Conservation (phyloP, 2,329 filamentous ascomycete species). For the Cladosporium austrohemisphaericum region DNA sequence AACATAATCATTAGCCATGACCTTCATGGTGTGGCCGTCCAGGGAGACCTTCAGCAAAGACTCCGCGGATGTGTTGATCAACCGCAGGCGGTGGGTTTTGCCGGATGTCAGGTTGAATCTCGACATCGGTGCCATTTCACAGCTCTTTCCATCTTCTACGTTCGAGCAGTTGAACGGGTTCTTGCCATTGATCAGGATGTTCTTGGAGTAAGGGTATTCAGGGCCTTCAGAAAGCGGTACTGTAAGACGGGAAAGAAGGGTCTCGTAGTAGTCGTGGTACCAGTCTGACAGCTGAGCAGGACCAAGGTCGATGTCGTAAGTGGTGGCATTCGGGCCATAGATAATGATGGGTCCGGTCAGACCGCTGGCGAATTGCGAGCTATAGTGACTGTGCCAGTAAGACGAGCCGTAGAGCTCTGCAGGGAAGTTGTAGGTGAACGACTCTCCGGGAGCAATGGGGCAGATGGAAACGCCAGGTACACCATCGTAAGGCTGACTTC, state of each 20-base stretch:
- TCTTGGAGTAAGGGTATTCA: conserved; percentile 24
- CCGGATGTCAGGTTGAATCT: conserved; percentile 40
- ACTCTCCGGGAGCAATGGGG: conserved; percentile 40
- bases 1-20: conserved; percentile 44
- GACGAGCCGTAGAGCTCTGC: conserved; percentile 36
- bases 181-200: conserved; percentile 35
- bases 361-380: conserved; percentile 27
- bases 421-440: conserved; percentile 39
- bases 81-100: conserved; percentile 40
- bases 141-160: conserved; percentile 13
- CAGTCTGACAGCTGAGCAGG: conserved; percentile 31
- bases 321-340: conserved; percentile 26
- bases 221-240: conserved; percentile 7
- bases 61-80: conserved; percentile 43
- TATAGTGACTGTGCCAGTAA: conserved; percentile 39
- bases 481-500: conserved; percentile 39
- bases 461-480: conserved; percentile 40
- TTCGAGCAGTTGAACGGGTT: conserved; percentile 29
- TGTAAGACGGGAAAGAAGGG: neutral
- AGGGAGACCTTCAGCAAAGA: conserved; percentile 42
- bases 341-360: conserved; percentile 31
- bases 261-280: conserved; percentile 26
- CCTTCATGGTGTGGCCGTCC: conserved; percentile 41
- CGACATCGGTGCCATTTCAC: conserved; percentile 25
- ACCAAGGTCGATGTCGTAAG: conserved; percentile 31